A percentile compares a stretch with the other conserved stretches of the same genome.
Evolutionary conservation across 2,329 filamentous ascomycete genomes (phyloP).

Genomic region (Pseudogymnoascus sp.): DNA sequence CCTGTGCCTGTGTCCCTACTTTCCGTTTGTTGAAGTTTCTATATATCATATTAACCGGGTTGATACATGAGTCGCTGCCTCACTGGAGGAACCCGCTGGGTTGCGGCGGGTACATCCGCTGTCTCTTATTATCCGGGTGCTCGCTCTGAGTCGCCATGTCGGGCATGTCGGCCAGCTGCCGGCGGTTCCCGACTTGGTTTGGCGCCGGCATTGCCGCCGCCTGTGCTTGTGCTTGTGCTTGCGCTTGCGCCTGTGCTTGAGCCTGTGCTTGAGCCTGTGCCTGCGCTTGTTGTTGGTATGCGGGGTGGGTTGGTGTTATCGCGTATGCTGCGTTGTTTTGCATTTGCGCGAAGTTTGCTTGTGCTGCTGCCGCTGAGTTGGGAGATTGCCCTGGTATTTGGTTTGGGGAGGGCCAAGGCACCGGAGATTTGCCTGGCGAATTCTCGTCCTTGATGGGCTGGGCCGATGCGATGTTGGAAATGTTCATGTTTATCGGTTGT

Average conservation of each 20-base stretch:
- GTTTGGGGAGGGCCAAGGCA: constrained; percentile 26
- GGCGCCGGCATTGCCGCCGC: constrained; percentile 1
- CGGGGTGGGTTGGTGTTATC: constrained; percentile 21
- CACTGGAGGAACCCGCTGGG: constrained; percentile 20
- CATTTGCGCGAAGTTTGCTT: constrained; percentile 23
- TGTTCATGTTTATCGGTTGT: constrained; percentile 23
- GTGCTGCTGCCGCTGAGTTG: constrained; percentile 15
- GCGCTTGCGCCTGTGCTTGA: neutral
- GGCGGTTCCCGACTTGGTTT: neutral
- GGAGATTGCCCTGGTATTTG: constrained; percentile 25
- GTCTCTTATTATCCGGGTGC: constrained; percentile 27
- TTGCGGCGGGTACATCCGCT: constrained; percentile 24
- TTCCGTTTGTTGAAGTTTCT: neutral
- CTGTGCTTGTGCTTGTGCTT: constrained; percentile 8
- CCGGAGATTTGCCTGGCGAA: constrained; percentile 27
- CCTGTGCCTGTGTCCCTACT: neutral
- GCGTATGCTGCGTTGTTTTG: constrained; percentile 21
- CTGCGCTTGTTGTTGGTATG: constrained; percentile 14
- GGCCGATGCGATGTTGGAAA: constrained; percentile 22
- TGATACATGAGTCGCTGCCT: constrained; percentile 4
- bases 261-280: constrained; percentile 9
- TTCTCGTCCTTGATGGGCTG: constrained; percentile 27
- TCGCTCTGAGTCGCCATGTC: constrained; percentile 16
- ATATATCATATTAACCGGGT: constrained; percentile 4
- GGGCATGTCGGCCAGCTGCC: neutral